Conservation (phyloP, 805 yeast species). For the Starmerella ratchasimensis region DNA sequence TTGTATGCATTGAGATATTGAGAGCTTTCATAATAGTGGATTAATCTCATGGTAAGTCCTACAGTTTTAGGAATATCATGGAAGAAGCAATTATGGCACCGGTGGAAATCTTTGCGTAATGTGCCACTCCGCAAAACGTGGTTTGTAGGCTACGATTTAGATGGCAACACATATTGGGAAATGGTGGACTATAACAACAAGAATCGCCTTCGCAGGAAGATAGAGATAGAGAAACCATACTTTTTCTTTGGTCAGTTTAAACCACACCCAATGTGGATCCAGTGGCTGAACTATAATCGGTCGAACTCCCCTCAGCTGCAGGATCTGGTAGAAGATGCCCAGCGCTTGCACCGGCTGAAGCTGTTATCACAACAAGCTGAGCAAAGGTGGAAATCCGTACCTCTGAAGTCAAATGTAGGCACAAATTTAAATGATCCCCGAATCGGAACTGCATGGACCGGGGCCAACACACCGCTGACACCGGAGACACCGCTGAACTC, state of each 20-base stretch:
- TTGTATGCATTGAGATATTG: no score
- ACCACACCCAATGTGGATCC: constrained; percentile 51
- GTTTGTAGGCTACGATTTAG: constrained; percentile 61
- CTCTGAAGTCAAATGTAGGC: constrained; percentile 17
- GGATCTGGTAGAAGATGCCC: constrained; percentile 47
- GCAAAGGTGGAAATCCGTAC: constrained; percentile 26
- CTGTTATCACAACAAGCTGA: constrained; percentile 35
- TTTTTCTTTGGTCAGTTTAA: constrained; percentile 18
- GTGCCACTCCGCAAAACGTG: constrained; percentile 59
- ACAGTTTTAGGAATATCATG: constrained; percentile 13
- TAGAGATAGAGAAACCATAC: constrained; percentile 35
- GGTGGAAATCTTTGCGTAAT: constrained; percentile 46
- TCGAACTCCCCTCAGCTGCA: constrained; percentile 44
- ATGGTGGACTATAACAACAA: constrained; percentile 41
- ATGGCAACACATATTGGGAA: constrained; percentile 81
- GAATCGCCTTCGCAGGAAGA: constrained; percentile 40
- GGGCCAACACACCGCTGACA: constrained; percentile 3
- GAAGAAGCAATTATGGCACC: constrained; percentile 24
- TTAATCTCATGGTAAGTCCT: no score
- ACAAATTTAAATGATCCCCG: constrained; percentile 12
- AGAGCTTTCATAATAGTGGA: no score
- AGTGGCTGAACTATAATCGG: constrained; percentile 63
- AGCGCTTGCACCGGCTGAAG: constrained; percentile 41
- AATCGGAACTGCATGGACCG: constrained; percentile 17
- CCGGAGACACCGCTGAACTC: no score